Evolutionary conservation across 2,329 filamentous ascomycete species (phyloP).

Genomic region (Cordyceps fumosorosea): DNA sequence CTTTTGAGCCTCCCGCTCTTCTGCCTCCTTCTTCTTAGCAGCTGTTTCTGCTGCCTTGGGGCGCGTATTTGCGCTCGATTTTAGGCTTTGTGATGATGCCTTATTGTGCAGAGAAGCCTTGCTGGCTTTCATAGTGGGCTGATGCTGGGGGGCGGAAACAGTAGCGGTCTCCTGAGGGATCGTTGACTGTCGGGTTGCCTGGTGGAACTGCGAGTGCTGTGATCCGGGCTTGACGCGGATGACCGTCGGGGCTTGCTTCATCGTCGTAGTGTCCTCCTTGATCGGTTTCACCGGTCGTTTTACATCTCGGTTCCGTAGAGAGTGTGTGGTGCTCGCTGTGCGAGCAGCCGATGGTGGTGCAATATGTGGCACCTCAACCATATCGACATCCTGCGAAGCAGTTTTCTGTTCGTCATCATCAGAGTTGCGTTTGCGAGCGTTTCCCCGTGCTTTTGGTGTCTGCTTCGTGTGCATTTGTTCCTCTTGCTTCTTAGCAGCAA

Average conservation of each 20-base stretch:
- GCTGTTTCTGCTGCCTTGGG: constrained; percentile 68
- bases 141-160: constrained; percentile 31
- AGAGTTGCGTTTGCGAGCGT: constrained; percentile 44
- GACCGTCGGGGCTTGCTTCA: constrained; percentile 61
- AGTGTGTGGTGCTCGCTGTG: constrained; percentile 41
- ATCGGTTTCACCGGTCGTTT: constrained; percentile 57
- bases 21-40: constrained; percentile 76
- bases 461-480: constrained; percentile 36
- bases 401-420: constrained; percentile 26
- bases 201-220: constrained; percentile 53
- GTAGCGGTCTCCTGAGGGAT: constrained; percentile 42
- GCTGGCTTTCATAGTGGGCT: constrained; percentile 58
- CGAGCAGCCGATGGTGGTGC: constrained; percentile 58
- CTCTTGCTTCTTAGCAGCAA: constrained; percentile 47
- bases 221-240: constrained; percentile 65
- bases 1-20: constrained; percentile 71
- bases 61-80: constrained; percentile 55
- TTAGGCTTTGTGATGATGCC: constrained; percentile 52
- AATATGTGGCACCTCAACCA: constrained; percentile 46
- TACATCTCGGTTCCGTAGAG: constrained; percentile 44
- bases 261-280: constrained; percentile 54
- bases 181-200: constrained; percentile 50
- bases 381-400: constrained; percentile 43
- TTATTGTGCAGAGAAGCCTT: constrained; percentile 58
- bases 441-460: constrained; percentile 39